Evolutionary conservation across 1,284 basidiomycete genomes (phyloP).

Genomic region (Earliella scabrosa): DNA sequence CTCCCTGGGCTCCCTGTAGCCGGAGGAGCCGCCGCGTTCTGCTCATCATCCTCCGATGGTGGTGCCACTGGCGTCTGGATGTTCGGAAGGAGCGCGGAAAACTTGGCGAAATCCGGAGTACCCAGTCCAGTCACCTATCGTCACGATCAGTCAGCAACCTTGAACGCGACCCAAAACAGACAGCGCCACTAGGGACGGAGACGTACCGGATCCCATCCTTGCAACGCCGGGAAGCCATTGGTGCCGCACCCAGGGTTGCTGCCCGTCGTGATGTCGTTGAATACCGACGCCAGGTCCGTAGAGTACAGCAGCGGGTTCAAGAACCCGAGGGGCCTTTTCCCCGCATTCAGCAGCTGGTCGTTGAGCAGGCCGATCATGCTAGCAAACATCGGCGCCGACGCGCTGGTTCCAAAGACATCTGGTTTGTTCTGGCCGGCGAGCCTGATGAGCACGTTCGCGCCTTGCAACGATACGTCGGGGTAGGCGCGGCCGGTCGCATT

Average conservation of each 20-base stretch:
- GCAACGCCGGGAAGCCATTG: slow-evolving; percentile 36
- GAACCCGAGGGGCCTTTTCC: slow-evolving; percentile 58
- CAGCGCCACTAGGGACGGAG: no score
- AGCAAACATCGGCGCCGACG: slow-evolving; percentile 51
- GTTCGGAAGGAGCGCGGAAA: not conserved
- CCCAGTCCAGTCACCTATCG: slow-evolving; percentile 30
- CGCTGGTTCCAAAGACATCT: slow-evolving; percentile 46
- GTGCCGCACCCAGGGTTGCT: slow-evolving; percentile 37
- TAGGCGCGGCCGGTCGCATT: slow-evolving; percentile 45
- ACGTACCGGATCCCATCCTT: slow-evolving; percentile 42
- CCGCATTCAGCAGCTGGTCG: slow-evolving; percentile 54
- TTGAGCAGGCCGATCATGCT: slow-evolving; percentile 62
- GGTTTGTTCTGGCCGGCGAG: slow-evolving; percentile 47
- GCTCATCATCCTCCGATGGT: no score
- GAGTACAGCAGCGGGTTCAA: slow-evolving; percentile 59
- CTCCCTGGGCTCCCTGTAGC: no score
- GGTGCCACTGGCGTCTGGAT: no score
- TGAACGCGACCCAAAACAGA: no score
- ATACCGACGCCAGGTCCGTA: slow-evolving; percentile 33
- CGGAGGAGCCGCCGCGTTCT: no score
- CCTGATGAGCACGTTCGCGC: slow-evolving; percentile 56
- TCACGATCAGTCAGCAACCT: not conserved
- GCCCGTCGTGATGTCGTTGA: slow-evolving; percentile 29
- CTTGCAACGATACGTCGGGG: slow-evolving; percentile 9
- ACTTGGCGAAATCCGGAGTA: slow-evolving; percentile 28